Conservation (phyloP, 139 green algal species). For the Desmodesmus armatus region DNA sequence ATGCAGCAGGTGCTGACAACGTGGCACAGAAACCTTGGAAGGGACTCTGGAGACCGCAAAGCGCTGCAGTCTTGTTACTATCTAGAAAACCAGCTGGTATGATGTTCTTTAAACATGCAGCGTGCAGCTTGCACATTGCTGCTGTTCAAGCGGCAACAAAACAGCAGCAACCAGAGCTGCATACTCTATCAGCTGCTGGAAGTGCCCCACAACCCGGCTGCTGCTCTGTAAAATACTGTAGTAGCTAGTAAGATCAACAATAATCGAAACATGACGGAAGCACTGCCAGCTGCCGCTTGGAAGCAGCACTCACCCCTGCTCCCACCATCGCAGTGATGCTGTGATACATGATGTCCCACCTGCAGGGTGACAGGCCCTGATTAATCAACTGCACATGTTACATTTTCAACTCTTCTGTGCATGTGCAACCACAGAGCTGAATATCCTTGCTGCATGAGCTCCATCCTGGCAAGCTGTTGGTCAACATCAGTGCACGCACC, state of each 20-base stretch:
- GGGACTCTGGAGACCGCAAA: too few relatives aligned
- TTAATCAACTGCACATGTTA: background rate
- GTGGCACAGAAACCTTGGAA: too few relatives aligned
- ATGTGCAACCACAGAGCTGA: background rate
- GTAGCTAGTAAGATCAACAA: background rate
- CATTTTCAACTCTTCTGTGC: background rate
- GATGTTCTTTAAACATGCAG: too few relatives aligned
- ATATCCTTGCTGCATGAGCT: background rate
- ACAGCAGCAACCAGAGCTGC: background rate
- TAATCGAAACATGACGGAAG: background rate
- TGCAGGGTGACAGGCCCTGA: background rate
- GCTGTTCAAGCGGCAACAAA: too few relatives aligned
- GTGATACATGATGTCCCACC: conserved; percentile 4
- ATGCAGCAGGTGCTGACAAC: too few relatives aligned
- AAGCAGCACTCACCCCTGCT: background rate
- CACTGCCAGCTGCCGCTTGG: background rate
- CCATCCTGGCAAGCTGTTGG: background rate
- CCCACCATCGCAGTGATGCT: conserved; percentile 17
- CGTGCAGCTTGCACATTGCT: too few relatives aligned
- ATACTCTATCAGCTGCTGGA: background rate
- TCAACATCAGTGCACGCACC: background rate
- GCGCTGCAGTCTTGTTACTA: too few relatives aligned
- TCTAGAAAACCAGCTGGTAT: too few relatives aligned
- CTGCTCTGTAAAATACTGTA: background rate
- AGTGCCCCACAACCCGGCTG: background rate